Base-by-base conservation (phyloP, 2,329 filamentous ascomycete species). In the Fusarium subglutinans region DNA sequence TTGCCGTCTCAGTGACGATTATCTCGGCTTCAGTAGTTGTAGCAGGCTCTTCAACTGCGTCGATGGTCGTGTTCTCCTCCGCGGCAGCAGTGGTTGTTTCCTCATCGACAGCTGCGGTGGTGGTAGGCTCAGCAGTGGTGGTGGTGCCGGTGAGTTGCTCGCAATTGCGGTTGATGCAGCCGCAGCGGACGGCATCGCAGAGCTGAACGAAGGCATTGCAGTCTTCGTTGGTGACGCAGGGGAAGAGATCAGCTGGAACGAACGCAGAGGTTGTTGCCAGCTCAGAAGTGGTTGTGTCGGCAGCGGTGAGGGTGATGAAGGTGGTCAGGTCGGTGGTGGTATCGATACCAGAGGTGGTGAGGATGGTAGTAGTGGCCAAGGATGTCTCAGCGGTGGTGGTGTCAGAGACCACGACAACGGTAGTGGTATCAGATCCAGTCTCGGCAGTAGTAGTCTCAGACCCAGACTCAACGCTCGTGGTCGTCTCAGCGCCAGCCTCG, bases 191-290 rank as follows among this genome's bases (percentile, higher is more conserved):
- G 3, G 28, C 3, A 20, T 69, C 66, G n/a, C 66, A 69, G 6
- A 55, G n/a, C n/a, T 28, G 11, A 10, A 38, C 3, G 5, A 2
- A 28, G 2, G 18, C 30, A 8, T 8, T 3, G 8, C 66, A 69
- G 20, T 66, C 48, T 0, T 7, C 2, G 24, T 18, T 50, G 17
- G 6, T 8, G 2, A 1, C 3, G 14, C 66, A 69, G 6, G 66
- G 66, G 30, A 69, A 59, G 2, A 69, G 43, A n/a, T 66, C 62
- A 3, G 66, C 66, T 0, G 66, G 66, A 3, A 69, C 48, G 5
- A 53, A 61, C 4, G 50, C 43, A 6, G 66, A 66, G 0, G 66
- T 54, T 2, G 65, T 54, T 0, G 55, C 24, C 5, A 33, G 17
- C 1, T 44, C 50, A 7, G 41, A 61, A 13, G 48, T 60, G 20